phyloP scores from a whole-genome alignment of 805 yeast genomes.

The Wickerhamiella kurtzmanii region DNA sequence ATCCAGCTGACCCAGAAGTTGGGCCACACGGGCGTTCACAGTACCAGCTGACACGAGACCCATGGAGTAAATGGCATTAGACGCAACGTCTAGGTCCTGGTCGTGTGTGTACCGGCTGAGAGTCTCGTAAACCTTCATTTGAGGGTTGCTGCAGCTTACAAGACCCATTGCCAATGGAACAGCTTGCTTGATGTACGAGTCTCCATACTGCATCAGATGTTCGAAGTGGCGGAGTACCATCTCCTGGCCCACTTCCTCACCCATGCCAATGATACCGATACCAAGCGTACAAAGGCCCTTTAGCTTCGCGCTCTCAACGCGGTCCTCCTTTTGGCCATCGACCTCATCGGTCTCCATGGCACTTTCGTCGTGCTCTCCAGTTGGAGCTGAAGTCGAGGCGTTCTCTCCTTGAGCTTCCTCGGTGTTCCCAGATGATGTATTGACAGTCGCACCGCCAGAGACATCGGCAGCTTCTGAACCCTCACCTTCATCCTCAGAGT shows the following conservation, averaged over 20 bases:
- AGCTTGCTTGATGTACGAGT: slow-evolving; percentile 75
- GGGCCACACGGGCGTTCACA: slow-evolving; percentile 94
- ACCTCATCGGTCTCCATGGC: slow-evolving; percentile 21
- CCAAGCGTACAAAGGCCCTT: slow-evolving; percentile 92
- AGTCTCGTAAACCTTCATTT: slow-evolving; percentile 93
- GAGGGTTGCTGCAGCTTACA: slow-evolving; percentile 84
- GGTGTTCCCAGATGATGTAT: slow-evolving; percentile 20
- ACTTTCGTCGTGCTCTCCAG: slow-evolving; percentile 14
- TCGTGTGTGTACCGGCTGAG: slow-evolving; percentile 94
- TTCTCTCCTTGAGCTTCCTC: slow-evolving; percentile 24
- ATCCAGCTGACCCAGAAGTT: slow-evolving; percentile 86
- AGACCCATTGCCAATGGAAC: slow-evolving; percentile 98
- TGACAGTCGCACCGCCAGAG: slow-evolving; percentile 13
- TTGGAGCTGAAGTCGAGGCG: neutral
- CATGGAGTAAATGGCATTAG: slow-evolving; percentile 91
- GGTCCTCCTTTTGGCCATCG: slow-evolving; percentile 19
- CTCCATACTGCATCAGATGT: slow-evolving; percentile 96
- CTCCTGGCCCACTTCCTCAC: slow-evolving; percentile 95
- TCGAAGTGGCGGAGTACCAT: slow-evolving; percentile 96
- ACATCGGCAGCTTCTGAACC: slow-evolving; percentile 18
- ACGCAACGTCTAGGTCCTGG: slow-evolving; percentile 83
- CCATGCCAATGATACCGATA: slow-evolving; percentile 87
- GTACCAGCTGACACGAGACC: slow-evolving; percentile 98
- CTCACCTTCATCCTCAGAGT: slow-evolving; percentile 31
- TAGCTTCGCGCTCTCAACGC: slow-evolving; percentile 32